Evolutionary conservation across 163 green algal species (phyloP).

Genomic region (Coccomyxa subellipsoidea): DNA sequence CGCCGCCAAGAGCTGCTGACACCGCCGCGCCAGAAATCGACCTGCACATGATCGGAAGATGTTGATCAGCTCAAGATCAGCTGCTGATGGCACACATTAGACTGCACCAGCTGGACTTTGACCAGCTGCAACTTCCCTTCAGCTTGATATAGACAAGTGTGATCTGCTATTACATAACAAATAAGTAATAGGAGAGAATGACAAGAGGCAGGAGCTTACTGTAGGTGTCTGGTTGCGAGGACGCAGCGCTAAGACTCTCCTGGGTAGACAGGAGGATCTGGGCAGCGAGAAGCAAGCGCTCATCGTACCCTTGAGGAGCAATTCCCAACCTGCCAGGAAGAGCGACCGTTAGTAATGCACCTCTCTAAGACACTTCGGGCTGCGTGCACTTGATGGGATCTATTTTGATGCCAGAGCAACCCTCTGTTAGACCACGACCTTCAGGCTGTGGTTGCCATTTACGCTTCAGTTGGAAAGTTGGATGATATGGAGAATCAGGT

Average conservation of each 20-base stretch:
- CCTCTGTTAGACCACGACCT: too few species aligned
- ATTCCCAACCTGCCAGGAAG: background rate
- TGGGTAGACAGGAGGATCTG: background rate
- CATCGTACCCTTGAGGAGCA: background rate
- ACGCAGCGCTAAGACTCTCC: background rate
- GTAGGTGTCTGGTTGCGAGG: background rate
- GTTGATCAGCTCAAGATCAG: background rate
- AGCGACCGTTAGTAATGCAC: too few species aligned
- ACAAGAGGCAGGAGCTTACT: background rate
- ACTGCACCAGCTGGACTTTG: background rate
- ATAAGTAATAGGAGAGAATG: background rate
- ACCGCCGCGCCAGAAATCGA: background rate
- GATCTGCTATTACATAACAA: background rate
- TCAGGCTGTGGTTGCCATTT: too few species aligned
- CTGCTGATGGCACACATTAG: background rate
- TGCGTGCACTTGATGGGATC: too few species aligned
- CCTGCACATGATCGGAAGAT: background rate
- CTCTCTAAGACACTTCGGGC: too few species aligned
- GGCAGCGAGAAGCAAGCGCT: background rate
- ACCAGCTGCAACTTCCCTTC: background rate
- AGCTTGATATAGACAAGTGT: background rate
- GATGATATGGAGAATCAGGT: too few species aligned
- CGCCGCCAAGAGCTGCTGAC: background rate
- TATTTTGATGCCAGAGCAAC: too few species aligned
- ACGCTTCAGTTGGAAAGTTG: too few species aligned